Evolutionary conservation across 140 eudicot species (phyloP).

Genomic region (Oenanthe javanica): DNA sequence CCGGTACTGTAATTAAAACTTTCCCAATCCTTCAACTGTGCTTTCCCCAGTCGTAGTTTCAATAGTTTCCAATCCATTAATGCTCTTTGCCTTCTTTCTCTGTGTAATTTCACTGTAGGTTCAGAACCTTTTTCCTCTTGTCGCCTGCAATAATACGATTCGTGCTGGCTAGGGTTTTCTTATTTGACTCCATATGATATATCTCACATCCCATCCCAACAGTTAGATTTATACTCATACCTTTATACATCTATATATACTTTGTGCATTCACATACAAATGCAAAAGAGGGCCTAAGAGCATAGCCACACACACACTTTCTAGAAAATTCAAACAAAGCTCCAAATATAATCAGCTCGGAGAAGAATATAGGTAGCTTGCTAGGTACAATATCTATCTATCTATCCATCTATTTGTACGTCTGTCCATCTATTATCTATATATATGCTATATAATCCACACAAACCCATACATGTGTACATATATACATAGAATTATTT

Average conservation of each 20-base stretch:
- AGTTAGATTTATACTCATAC: background rate
- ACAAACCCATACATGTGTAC: background rate
- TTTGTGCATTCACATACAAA: background rate
- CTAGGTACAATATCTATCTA: background rate
- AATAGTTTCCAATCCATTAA: background rate
- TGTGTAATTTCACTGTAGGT: background rate
- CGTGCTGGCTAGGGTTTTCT: background rate
- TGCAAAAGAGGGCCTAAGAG: background rate
- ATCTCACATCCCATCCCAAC: background rate
- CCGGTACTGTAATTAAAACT: background rate
- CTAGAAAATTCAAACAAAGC: background rate
- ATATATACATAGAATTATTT: too few species aligned
- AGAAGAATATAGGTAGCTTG: background rate
- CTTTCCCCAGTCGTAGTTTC: background rate
- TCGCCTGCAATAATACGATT: conserved; percentile 1
- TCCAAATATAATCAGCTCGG: background rate
- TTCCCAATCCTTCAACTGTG: background rate
- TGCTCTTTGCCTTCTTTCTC: background rate
- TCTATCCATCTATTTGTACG: too few species aligned
- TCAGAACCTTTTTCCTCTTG: conserved; percentile 3
- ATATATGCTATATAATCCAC: background rate
- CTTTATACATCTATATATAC: background rate
- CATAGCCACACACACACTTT: background rate
- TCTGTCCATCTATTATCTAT: too few species aligned
- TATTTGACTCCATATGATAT: background rate